Evolutionary conservation across 768 basidiomycete species (phyloP), one percentile per base, ranked within the genome.

Genomic region (Psilocybe subaeruginosa): DNA sequence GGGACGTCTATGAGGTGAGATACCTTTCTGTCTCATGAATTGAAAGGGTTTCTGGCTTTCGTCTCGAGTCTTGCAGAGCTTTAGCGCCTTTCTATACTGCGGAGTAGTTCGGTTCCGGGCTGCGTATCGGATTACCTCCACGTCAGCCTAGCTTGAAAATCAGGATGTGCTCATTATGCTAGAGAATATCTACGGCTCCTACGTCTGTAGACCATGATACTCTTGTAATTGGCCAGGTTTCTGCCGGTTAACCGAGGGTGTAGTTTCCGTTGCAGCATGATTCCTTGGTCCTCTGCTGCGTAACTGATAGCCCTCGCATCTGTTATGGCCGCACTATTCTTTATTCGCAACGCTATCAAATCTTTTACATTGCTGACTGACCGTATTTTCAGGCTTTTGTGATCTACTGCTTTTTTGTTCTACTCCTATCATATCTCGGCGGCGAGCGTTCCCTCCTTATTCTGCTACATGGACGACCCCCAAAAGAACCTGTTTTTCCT

Each of bases 361-460:
- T 39, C 37, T 39, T 39, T 39, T 12, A n/a, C n/a, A 43, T 16
- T 11, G 11, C 33, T 35, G n/a, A 54, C 19, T 37, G 52, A 35
- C 56, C n/a, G 6, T 45, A 23, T 23, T 27, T 35, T 27, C 11
- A 95, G 93, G 94, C 94, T 1, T 97, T 95, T 72, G 93, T 96
- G 12, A 96, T 97, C 58, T 97, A 96, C 73, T 93, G 91, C 70
- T 96, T 95, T 79, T 95, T 95, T 72, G 82, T 86, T 11, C 83
- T 95, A 17, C 83, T 95, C 46, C 78, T 93, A 1, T 88, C 86
- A 58, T 94, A 93, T 72, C 84, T 93, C 7, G 97, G 97, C 39
- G 97, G 97, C 52, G 96, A 99, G 70, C 84, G 97, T 17, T 95
- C 93, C 0, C 82, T 99, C 4, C 84, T 99, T 47, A 97, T 97